A percentile compares a stretch with the other conserved stretches of the same genome.
Evolutionary conservation across 345 rosid genomes (phyloP).

Genomic region (Brassica incana): DNA sequence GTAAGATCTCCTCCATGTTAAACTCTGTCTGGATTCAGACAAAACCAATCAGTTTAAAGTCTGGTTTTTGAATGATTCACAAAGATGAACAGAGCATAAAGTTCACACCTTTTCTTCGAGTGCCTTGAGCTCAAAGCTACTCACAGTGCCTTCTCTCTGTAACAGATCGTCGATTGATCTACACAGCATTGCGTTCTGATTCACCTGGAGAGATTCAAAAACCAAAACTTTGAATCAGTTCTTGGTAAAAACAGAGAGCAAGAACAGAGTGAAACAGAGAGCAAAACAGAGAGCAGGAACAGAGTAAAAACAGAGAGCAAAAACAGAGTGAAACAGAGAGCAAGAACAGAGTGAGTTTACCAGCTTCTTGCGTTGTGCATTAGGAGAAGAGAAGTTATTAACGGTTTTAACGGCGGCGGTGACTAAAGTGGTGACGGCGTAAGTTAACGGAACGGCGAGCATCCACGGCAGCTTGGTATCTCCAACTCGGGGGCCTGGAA

Average conservation of each 20-base stretch:
- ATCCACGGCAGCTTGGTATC: constrained; percentile 89
- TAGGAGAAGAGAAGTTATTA: constrained; percentile 72
- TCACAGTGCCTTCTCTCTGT: constrained; percentile 52
- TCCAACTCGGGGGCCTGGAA: constrained; percentile 96
- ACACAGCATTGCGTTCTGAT: constrained; percentile 78
- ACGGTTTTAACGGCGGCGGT: constrained; percentile 83
- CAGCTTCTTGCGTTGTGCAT: constrained; percentile 63
- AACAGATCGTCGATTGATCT: constrained; percentile 71
- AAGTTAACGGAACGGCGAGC: constrained; percentile 82
- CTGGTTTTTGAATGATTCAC: background rate
- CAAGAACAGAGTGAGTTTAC: constrained; percentile 34
- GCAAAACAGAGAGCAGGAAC: background rate
- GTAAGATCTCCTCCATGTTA: constrained; percentile 77
- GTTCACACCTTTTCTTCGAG: constrained; percentile 64
- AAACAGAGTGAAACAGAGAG: background rate
- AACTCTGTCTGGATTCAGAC: constrained; percentile 80
- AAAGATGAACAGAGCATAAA: background rate
- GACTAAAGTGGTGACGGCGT: constrained; percentile 68
- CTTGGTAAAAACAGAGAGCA: background rate
- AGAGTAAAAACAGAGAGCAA: too few relatives aligned
- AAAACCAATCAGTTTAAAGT: background rate
- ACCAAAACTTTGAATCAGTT: background rate
- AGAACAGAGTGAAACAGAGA: background rate
- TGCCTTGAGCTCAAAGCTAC: constrained; percentile 52
- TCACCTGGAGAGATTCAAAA: constrained; percentile 50